Evolutionary conservation across 768 basidiomycete species (phyloP).

Genomic region (Royoungia palumana): DNA sequence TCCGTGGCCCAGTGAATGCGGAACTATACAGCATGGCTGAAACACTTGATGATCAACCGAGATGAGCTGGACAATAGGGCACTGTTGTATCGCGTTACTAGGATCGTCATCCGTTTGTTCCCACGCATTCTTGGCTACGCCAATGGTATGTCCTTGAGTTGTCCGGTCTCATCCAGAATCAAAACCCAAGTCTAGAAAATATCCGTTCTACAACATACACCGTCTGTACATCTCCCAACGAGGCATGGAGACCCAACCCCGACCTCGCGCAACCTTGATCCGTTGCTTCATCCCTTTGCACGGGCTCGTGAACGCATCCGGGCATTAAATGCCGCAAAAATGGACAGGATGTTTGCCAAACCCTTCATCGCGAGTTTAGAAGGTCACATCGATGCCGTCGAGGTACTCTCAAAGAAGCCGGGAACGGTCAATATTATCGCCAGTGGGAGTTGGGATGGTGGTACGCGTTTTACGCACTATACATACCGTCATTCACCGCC

Average conservation of each 20-base stretch:
- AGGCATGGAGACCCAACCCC: conserved; percentile 85
- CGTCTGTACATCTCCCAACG: conserved; percentile 65
- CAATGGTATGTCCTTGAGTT: conserved; percentile 15
- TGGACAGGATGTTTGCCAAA: conserved; percentile 97
- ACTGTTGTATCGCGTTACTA: too few species aligned
- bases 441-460: conserved; percentile 95
- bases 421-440: conserved; percentile 75
- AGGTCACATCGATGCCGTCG: conserved; percentile 94
- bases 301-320: conserved; percentile 90
- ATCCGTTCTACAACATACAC: conserved; percentile 80
- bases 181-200: conserved; percentile 60
- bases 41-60: too few species aligned
- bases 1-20: neutral
- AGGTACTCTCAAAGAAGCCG: conserved; percentile 71
- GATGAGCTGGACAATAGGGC: too few species aligned
- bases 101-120: too few species aligned
- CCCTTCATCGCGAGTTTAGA: conserved; percentile 89
- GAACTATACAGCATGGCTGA: neutral
- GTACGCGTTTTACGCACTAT: conserved; percentile 42
- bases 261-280: conserved; percentile 87
- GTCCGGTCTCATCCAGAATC: neutral
- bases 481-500: neutral
- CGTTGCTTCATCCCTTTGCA: conserved; percentile 93
- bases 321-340: conserved; percentile 92
- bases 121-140: neutral